phyloP scores from a whole-genome alignment of 192 early-diverging fungal genomes.

The Chytriomyces sp. region DNA sequence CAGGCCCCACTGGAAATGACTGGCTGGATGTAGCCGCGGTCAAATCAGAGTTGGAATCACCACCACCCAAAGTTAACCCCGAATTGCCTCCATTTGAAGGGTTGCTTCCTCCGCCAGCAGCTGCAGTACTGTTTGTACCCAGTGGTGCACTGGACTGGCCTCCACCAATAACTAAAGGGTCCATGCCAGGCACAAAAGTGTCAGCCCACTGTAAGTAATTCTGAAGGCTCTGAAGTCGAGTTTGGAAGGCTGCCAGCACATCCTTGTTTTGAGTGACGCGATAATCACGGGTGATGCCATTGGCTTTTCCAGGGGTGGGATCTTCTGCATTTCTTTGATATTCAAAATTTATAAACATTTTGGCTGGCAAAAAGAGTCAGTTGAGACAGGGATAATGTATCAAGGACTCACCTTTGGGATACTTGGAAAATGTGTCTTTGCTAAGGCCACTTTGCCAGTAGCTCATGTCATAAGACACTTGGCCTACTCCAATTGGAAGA shows the following conservation, averaged over 20 bases:
- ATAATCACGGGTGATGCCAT: slow-evolving; percentile 18
- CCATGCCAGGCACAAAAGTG: slow-evolving; percentile 8
- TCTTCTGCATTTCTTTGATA: not conserved
- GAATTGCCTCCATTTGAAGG: too few relatives aligned
- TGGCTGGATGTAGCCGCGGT: too few relatives aligned
- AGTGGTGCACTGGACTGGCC: not conserved
- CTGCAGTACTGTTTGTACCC: not conserved
- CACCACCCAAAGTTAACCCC: too few relatives aligned
- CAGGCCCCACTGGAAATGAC: too few relatives aligned
- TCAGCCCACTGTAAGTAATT: slow-evolving; percentile 10
- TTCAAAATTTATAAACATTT: slow-evolving; percentile 31
- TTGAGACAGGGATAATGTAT: too few relatives aligned
- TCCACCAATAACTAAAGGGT: slow-evolving; percentile 15
- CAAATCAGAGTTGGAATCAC: too few relatives aligned
- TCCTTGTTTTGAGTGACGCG: slow-evolving; percentile 13
- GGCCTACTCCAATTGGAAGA: slow-evolving; percentile 6
- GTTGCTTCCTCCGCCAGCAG: too few relatives aligned
- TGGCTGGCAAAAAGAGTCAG: too few relatives aligned
- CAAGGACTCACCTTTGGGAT: too few relatives aligned
- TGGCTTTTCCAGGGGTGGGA: not conserved
- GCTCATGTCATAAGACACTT: not conserved
- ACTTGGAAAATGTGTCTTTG: not conserved
- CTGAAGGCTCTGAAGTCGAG: not conserved
- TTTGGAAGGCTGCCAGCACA: slow-evolving; percentile 7
- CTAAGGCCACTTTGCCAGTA: slow-evolving; percentile 11